Conservation (phyloP, 2,329 filamentous ascomycete species). For the Aspergillus sp. region DNA sequence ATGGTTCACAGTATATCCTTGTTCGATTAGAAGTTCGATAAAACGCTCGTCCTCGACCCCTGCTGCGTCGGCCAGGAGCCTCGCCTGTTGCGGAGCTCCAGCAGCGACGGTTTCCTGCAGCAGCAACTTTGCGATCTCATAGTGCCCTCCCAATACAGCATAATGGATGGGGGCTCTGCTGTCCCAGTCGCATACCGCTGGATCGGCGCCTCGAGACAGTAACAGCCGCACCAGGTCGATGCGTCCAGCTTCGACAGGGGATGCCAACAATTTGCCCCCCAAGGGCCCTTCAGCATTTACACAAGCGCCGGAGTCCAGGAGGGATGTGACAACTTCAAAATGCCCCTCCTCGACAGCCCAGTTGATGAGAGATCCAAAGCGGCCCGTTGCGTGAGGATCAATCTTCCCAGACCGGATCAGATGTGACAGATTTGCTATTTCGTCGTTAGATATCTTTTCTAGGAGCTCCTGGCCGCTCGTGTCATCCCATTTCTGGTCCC, state of each 20-base stretch:
- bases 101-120: neutral
- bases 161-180: neutral
- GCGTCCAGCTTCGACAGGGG: too few species aligned
- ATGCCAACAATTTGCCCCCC: too few species aligned
- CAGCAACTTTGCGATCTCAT: neutral
- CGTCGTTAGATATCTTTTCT: neutral
- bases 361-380: too few species aligned
- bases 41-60: fast-evolving
- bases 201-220: neutral
- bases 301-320: too few species aligned
- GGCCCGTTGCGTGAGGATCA: too few species aligned
- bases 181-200: neutral
- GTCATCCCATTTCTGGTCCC: neutral
- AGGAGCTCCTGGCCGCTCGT: neutral
- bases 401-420: too few species aligned
- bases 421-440: neutral
- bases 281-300: too few species aligned
- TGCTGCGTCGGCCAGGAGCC: neutral
- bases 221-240: neutral
- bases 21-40: neutral
- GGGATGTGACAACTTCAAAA: neutral
- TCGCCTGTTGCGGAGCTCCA: neutral
- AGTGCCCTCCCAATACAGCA: neutral
- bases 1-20: neutral
- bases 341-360: neutral